Conservation (phyloP, 139 green algal species). For the Chlamydomonas incerta region DNA sequence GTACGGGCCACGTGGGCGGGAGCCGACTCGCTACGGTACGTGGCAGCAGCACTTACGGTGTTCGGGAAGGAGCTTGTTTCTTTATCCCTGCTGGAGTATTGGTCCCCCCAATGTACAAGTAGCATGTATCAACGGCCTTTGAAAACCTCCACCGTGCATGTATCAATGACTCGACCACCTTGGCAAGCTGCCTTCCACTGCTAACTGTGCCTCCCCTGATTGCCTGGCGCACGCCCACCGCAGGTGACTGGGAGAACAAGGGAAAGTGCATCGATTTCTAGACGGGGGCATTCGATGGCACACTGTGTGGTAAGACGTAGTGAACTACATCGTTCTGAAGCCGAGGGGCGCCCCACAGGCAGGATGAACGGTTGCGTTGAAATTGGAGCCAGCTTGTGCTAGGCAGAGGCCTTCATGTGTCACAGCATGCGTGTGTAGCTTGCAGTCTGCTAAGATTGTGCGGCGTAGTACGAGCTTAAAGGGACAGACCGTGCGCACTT, state of each 20-base stretch:
- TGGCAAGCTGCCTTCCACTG: neutral
- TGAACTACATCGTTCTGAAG: no score
- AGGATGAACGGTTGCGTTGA: no score
- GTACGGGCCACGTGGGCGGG: slow-evolving; percentile 4
- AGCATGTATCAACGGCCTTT: neutral
- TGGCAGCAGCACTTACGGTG: neutral
- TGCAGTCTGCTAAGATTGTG: no score
- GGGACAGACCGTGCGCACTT: no score
- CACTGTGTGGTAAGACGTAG: no score
- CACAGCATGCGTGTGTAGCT: no score
- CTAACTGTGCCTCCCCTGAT: neutral
- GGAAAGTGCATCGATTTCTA: slow-evolving; percentile 42
- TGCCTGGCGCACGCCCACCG: neutral
- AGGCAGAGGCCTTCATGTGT: no score
- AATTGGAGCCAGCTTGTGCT: no score
- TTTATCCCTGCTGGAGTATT: neutral
- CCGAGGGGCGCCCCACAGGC: no score
- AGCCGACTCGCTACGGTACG: slow-evolving; percentile 29
- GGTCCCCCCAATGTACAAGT: no score
- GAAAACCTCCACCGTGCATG: neutral
- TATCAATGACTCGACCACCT: neutral
- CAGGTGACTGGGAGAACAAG: slow-evolving; percentile 38
- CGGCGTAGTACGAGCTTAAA: no score
- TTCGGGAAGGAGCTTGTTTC: neutral
- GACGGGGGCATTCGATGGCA: neutral